Base-by-base conservation (phyloP, 2,329 filamentous ascomycete species). In the Ambrosiella cleistominuta region DNA sequence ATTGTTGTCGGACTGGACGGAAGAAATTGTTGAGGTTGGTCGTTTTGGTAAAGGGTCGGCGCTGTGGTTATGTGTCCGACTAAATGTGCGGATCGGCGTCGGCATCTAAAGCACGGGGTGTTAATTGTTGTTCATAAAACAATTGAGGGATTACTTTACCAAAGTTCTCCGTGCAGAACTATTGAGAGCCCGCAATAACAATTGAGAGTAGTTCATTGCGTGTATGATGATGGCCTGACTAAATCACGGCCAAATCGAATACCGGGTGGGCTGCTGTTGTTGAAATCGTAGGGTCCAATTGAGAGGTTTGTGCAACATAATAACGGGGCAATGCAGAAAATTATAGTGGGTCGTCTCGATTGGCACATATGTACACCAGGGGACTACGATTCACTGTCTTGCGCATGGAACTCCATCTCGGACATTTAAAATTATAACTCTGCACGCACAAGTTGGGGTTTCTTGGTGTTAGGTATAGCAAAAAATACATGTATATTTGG, bases 181-280 rank as follows among this genome's bases (percentile, higher is more conserved):
- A 54, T 9, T 36, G 2, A 58, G 37, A n/a, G 57, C 57, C 39
- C 51, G 51, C 8, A 51, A 38, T 35, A 58, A 7, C 12, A 58
- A 52, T 54, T 40, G 13, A 15, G 56, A 35, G 15, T 38, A 49
- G 17, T 57, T 57, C 56, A 57, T 57, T 19, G 36, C 37, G 37
- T 17, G 19, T 11, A 17, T 19, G 6, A 12, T 55, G 51, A 27
- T 27, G 36, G n/a, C 38, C 52, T 42, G 35, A 27, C 52, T 15
- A 54, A 54, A 42, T 42, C 39, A 40, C 27, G 37, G 35, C 35
- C 15, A 8, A 15, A n/a, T 27, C 4, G 3, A 27, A 27, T 27
- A 27, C 27, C 27, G 27, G 27, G 27, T 3, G 27, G 27, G 27
- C 3, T 27, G 27, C 27, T 27, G 27, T 19, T 19, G 19, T 27